phyloP scores from a whole-genome alignment of 2,329 filamentous ascomycete species.

The Davidsoniella australis region DNA sequence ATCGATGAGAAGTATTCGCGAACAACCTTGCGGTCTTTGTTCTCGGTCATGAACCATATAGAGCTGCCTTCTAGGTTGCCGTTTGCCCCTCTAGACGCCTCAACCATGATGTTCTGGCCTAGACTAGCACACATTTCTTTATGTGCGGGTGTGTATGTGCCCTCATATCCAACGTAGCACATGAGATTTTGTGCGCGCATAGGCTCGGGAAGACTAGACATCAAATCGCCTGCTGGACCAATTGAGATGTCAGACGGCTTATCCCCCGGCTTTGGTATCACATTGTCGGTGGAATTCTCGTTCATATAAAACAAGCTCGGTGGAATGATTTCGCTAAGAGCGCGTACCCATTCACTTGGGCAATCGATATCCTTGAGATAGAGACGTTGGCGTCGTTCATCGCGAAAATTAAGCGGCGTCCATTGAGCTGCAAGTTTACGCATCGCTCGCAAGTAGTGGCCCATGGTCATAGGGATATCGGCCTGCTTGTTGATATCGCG shows the following conservation, averaged over 20 bases:
- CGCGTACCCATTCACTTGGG: slow-evolving; percentile 68
- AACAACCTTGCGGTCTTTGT: slow-evolving; percentile 75
- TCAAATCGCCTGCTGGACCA: slow-evolving; percentile 71
- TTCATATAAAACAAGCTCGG: slow-evolving; percentile 81
- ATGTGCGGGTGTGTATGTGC: slow-evolving; percentile 88
- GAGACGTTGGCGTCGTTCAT: slow-evolving; percentile 65
- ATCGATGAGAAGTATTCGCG: slow-evolving; percentile 88
- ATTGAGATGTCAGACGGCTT: slow-evolving; percentile 36
- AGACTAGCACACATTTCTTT: slow-evolving; percentile 94
- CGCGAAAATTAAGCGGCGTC: slow-evolving; percentile 55
- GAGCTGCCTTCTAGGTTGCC: slow-evolving; percentile 76
- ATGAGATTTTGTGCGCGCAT: slow-evolving; percentile 95
- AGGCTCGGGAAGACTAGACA: slow-evolving; percentile 72
- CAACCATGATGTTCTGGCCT: slow-evolving; percentile 97
- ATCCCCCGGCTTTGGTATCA: slow-evolving; percentile 20
- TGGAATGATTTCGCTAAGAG: slow-evolving; percentile 62
- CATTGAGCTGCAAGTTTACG: slow-evolving; percentile 69
- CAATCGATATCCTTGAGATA: slow-evolving; percentile 98
- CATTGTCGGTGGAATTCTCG: slow-evolving; percentile 42
- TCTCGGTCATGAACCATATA: slow-evolving; percentile 98
- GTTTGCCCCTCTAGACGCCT: slow-evolving; percentile 51
- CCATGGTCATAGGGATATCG: slow-evolving; percentile 70
- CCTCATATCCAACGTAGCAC: slow-evolving; percentile 97
- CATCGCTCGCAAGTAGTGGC: slow-evolving; percentile 84
- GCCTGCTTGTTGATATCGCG: slow-evolving; percentile 58